Percentiles rank a stretch among this genome's conserved stretches.
Conservation (phyloP, 768 basidiomycete genomes). For the Trametes cinnabarina region DNA sequence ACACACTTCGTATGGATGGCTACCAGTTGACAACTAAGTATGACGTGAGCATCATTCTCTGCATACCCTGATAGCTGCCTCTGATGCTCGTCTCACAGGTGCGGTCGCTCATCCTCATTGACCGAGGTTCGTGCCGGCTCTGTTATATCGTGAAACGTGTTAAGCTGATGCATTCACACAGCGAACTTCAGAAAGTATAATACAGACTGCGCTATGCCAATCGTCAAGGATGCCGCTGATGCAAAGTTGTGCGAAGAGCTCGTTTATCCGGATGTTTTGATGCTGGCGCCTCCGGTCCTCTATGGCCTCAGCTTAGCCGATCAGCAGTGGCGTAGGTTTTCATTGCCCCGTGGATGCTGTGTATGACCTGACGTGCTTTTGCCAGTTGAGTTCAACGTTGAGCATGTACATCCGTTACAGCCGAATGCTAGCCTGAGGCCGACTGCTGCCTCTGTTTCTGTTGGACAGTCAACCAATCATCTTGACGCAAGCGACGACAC, state of each 20-base stretch:
- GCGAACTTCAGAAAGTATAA: background rate
- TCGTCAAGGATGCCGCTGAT: background rate
- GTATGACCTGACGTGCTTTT: background rate
- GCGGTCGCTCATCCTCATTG: background rate
- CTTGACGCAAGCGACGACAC: too few species aligned
- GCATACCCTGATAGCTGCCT: background rate
- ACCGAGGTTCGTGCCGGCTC: background rate
- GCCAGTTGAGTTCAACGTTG: background rate
- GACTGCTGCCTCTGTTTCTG: too few species aligned
- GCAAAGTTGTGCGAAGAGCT: background rate
- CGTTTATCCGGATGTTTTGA: background rate
- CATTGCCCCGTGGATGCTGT: background rate
- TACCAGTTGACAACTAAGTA: constrained; percentile 41
- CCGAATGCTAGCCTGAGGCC: too few species aligned
- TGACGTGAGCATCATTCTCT: constrained; percentile 35
- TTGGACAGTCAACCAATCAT: too few species aligned
- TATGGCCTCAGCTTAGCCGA: constrained; percentile 56
- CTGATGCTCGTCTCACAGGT: background rate
- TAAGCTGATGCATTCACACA: background rate
- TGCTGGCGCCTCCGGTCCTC: constrained; percentile 47
- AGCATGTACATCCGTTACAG: background rate
- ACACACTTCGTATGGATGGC: constrained; percentile 18
- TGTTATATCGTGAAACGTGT: too few species aligned
- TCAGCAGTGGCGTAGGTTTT: constrained; percentile 50
- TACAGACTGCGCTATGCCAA: background rate